Conservation (phyloP, 768 basidiomycete species). For the Boletellus emodensis region DNA sequence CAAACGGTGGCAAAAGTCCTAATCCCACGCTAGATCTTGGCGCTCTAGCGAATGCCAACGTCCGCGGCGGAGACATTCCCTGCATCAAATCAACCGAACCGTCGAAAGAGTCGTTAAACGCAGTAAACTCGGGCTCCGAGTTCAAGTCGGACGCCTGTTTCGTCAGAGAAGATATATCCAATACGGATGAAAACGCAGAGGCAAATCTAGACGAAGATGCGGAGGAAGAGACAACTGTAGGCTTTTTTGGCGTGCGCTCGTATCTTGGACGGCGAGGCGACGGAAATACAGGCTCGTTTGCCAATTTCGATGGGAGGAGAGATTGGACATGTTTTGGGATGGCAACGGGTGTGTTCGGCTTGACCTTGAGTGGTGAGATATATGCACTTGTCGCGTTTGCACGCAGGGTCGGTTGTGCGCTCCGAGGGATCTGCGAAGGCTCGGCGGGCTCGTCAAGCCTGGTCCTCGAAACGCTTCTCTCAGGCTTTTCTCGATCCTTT, state of each 20-base stretch:
- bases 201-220: slow-evolving; percentile 32
- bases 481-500: slow-evolving; percentile 45
- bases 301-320: slow-evolving; percentile 63
- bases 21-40: slow-evolving; percentile 32
- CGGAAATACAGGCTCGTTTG: slow-evolving; percentile 53
- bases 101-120: slow-evolving; percentile 33
- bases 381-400: slow-evolving; percentile 28
- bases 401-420: slow-evolving; percentile 34
- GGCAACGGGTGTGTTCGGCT: slow-evolving; percentile 54
- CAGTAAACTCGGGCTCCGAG: slow-evolving; percentile 37
- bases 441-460: slow-evolving; percentile 49
- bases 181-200: slow-evolving; percentile 24
- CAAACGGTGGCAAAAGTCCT: slow-evolving; percentile 36
- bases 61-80: slow-evolving; percentile 53
- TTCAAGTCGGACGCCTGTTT: slow-evolving; percentile 34
- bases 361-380: slow-evolving; percentile 52
- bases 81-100: slow-evolving; percentile 38
- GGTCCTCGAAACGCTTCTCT: slow-evolving; percentile 38
- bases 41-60: slow-evolving; percentile 47
- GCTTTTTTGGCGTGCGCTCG: slow-evolving; percentile 29
- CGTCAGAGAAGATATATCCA: slow-evolving; percentile 54
- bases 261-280: slow-evolving; percentile 31
- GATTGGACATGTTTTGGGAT: slow-evolving; percentile 52
- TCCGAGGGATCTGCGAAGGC: slow-evolving; percentile 27
- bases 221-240: slow-evolving; percentile 3